Evolutionary conservation across 1,284 basidiomycete species (phyloP).

Genomic region (Heterobasidion annosum): DNA sequence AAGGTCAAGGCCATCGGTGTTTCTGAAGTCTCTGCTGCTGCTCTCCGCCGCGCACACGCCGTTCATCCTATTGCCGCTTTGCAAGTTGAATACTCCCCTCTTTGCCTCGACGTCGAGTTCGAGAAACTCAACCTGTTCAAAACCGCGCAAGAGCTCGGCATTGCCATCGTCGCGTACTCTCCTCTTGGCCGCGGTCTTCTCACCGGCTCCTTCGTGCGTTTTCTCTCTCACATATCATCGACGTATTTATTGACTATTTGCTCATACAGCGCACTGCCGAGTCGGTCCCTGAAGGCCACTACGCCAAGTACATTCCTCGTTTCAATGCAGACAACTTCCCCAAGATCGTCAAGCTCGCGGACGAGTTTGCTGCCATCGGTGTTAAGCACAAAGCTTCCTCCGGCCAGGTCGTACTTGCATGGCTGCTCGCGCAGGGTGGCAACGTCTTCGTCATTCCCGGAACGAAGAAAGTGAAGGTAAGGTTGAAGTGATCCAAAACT

Average conservation of each 20-base stretch:
- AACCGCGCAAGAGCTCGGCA: conserved; percentile 41
- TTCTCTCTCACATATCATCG: not conserved
- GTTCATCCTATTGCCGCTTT: conserved; percentile 53
- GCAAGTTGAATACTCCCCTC: conserved; percentile 51
- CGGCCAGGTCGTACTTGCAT: conserved; percentile 53
- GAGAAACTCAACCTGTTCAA: conserved; percentile 36
- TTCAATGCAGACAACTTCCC: conserved; percentile 43
- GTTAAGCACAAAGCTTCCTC: conserved; percentile 36
- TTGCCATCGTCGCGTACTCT: conserved; percentile 50
- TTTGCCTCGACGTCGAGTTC: conserved; percentile 39
- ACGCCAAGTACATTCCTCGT: conserved; percentile 7
- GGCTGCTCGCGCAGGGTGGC: conserved; percentile 32
- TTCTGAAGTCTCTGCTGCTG: conserved; percentile 31
- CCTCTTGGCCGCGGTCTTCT: conserved; percentile 57
- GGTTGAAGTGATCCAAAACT: not conserved
- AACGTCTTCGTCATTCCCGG: conserved; percentile 33
- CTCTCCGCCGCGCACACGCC: conserved; percentile 47
- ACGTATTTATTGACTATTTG: not conserved
- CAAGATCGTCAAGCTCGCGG: conserved; percentile 42
- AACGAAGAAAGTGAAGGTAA: conserved; percentile 15
- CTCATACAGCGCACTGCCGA: conserved; percentile 5
- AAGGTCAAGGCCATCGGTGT: conserved; percentile 33
- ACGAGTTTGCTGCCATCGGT: conserved; percentile 35
- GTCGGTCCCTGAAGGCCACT: conserved; percentile 8
- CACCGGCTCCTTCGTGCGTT: conserved; percentile 40